Conservation (phyloP, 1,284 basidiomycete species). For the Gymnopus androsaceus region DNA sequence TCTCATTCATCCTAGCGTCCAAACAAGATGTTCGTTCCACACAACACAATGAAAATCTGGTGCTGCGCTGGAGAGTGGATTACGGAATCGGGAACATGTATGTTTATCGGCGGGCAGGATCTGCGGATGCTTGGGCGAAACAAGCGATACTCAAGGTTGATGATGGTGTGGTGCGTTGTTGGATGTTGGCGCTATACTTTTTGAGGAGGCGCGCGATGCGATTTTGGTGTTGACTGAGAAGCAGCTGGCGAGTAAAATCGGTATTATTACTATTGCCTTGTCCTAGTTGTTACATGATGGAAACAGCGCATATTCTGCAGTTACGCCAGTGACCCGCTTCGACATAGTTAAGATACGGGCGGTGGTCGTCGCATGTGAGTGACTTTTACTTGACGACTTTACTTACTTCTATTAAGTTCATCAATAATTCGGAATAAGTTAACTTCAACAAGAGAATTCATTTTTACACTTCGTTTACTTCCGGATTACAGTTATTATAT, state of each 20-base stretch:
- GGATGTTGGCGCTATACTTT: slow-evolving; percentile 66
- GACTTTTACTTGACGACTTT: too few species aligned
- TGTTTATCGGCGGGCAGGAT: slow-evolving; percentile 66
- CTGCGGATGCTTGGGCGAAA: slow-evolving; percentile 61
- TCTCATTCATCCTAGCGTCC: slow-evolving; percentile 92
- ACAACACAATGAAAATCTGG: slow-evolving; percentile 62
- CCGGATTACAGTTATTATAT: too few species aligned
- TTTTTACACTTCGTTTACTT: too few species aligned
- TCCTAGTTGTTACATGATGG: too few species aligned
- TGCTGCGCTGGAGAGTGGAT: slow-evolving; percentile 81
- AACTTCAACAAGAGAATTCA: too few species aligned
- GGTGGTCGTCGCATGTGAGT: too few species aligned
- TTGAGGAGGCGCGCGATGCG: slow-evolving; percentile 36
- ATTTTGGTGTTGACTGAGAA: slow-evolving; percentile 80
- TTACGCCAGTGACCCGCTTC: too few species aligned
- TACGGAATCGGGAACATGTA: slow-evolving; percentile 72
- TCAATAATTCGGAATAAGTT: too few species aligned
- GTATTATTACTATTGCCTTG: too few species aligned
- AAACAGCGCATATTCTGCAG: too few species aligned
- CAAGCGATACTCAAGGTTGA: slow-evolving; percentile 80
- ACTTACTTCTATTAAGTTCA: too few species aligned
- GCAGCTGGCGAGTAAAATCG: slow-evolving; percentile 50
- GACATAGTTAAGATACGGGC: too few species aligned
- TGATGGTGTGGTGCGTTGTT: slow-evolving; percentile 72
- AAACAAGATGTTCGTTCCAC: slow-evolving; percentile 89